These are phyloP conservation scores for Eragrostis curvula DNA, from an alignment of 176 grass and related monocot species.

Conservation along the genomic window DNA sequence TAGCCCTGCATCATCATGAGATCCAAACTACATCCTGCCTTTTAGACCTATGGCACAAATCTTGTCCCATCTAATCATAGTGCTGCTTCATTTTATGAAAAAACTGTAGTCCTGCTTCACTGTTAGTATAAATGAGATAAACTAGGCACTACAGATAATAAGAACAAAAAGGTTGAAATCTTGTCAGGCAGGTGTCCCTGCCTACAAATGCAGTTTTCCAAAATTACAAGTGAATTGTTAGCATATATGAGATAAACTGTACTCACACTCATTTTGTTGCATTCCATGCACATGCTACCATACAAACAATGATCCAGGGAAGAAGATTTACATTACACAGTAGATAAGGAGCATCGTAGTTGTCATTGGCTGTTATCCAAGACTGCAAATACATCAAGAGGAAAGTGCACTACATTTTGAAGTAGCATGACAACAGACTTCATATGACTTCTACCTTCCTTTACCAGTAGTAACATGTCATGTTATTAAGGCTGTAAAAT, in stretches of 20 bases:
- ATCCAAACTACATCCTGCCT: not conserved
- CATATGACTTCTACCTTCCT: not conserved
- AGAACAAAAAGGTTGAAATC: not conserved
- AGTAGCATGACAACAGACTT: conserved; percentile 18
- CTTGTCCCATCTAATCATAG: not conserved
- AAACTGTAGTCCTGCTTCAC: not conserved
- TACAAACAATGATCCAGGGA: not conserved
- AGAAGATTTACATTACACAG: not conserved
- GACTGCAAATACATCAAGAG: not conserved
- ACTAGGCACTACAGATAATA: not conserved
- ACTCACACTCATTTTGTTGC: not conserved
- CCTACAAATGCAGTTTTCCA: not conserved
- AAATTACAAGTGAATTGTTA: not conserved
- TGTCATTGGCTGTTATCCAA: not conserved
- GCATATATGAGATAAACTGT: not conserved
- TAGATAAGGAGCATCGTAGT: not conserved
- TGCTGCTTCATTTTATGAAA: not conserved
- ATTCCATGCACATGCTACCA: not conserved
- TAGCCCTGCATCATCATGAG: not conserved
- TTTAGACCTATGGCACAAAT: not conserved
- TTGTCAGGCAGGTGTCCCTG: not conserved
- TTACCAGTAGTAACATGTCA: conserved; percentile 13
- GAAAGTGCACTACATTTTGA: not conserved
- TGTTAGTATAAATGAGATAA: conserved; percentile 14
- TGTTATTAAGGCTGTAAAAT: too few relatives aligned